These are phyloP conservation scores for Chaetomiaceae sp. DNA, from an alignment of 2,329 filamentous ascomycete genomes.

Conservation along the genomic window DNA sequence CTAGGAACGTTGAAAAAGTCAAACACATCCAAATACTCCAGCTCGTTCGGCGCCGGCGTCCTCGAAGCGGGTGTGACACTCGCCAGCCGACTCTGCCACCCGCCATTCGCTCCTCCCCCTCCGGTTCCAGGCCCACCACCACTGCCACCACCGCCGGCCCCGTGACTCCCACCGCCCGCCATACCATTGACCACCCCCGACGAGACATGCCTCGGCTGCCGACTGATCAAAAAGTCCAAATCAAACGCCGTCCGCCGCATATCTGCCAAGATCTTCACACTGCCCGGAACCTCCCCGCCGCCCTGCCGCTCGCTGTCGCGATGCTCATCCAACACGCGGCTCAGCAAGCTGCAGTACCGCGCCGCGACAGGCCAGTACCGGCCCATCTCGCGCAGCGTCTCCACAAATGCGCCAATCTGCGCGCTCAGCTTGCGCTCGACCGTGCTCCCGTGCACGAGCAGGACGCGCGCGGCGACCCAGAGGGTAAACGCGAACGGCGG, in stretches of 20 bases:
- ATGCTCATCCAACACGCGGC: slow-evolving; percentile 82
- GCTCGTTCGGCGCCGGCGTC: slow-evolving; percentile 72
- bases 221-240: slow-evolving; percentile 81
- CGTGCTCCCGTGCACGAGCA: slow-evolving; percentile 86
- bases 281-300: slow-evolving; percentile 72
- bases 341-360: slow-evolving; percentile 73
- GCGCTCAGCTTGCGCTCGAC: slow-evolving; percentile 79
- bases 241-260: slow-evolving; percentile 91
- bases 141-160: neutral
- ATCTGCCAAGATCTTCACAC: slow-evolving; percentile 81
- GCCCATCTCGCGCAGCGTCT: slow-evolving; percentile 75
- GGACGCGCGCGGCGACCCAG: slow-evolving; percentile 83
- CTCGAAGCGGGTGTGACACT: slow-evolving; percentile 55
- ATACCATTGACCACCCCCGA: slow-evolving; percentile 14
- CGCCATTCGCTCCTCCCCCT: slow-evolving; percentile 18
- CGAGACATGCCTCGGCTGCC: slow-evolving; percentile 59
- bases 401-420: slow-evolving; percentile 76
- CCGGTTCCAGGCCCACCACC: no score
- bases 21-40: slow-evolving; percentile 90
- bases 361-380: slow-evolving; percentile 80
- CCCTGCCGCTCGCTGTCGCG: slow-evolving; percentile 70
- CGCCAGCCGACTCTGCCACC: slow-evolving; percentile 41
- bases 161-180: neutral
- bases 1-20: slow-evolving; percentile 91
- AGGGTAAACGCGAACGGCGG: slow-evolving; percentile 89